Conservation (phyloP, 176 grass and related monocot species). For the Avena sativa region DNA sequence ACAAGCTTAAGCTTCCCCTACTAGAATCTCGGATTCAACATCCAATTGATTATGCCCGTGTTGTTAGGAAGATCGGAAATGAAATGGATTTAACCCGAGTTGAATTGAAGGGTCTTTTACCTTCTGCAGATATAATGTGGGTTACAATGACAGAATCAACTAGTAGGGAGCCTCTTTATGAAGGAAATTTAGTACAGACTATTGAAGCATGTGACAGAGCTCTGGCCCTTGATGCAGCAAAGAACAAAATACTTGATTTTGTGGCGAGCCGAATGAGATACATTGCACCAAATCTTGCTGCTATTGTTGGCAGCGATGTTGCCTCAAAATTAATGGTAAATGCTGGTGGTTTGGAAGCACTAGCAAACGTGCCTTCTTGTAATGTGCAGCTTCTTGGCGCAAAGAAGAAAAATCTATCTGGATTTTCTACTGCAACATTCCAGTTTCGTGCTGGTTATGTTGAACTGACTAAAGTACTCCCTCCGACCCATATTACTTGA, state of each 20-base stretch:
- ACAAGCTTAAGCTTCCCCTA: constrained; percentile 79
- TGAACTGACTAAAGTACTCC: constrained; percentile 67
- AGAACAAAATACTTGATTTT: constrained; percentile 92
- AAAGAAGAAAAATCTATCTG: constrained; percentile 80
- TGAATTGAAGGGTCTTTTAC: constrained; percentile 77
- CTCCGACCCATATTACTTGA: too few relatives aligned
- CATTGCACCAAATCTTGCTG: constrained; percentile 85
- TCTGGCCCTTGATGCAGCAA: constrained; percentile 71
- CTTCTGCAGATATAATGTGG: constrained; percentile 59
- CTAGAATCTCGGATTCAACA: constrained; percentile 90
- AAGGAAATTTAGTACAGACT: constrained; percentile 73
- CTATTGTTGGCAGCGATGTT: constrained; percentile 78
- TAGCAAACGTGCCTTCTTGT: constrained; percentile 90
- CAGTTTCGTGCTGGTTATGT: constrained; percentile 82
- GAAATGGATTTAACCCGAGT: constrained; percentile 85
- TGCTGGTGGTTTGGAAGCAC: constrained; percentile 74
- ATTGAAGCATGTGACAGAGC: constrained; percentile 82
- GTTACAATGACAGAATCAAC: constrained; percentile 91
- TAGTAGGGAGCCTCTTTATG: constrained; percentile 71
- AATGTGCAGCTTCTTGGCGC: constrained; percentile 82
- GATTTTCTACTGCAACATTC: constrained; percentile 74
- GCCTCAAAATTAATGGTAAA: constrained; percentile 82
- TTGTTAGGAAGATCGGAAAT: constrained; percentile 92
- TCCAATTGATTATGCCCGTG: constrained; percentile 87
- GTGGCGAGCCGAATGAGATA: constrained; percentile 81